Conservation (phyloP, 2,329 filamentous ascomycete species). For the Periconia digitata region DNA sequence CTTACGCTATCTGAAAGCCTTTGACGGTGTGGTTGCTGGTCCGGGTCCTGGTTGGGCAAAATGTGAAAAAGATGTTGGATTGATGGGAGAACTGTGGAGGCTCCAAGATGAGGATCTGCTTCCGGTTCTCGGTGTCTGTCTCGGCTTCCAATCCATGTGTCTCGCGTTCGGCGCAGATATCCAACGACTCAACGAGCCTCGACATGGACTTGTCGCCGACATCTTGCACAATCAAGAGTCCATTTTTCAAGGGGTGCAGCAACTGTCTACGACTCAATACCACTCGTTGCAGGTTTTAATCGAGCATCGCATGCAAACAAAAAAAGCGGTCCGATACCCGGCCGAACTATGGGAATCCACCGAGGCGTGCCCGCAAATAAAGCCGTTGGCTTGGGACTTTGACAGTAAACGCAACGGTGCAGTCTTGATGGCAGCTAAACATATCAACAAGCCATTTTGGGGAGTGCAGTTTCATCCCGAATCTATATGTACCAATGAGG, state of each 20-base stretch:
- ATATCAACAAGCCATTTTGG: conserved; percentile 73
- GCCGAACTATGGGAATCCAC: conserved; percentile 44
- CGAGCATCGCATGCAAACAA: conserved; percentile 30
- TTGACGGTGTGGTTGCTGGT: conserved; percentile 85
- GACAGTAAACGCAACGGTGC: conserved; percentile 51
- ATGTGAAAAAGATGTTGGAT: conserved; percentile 73
- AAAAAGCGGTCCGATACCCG: conserved; percentile 39
- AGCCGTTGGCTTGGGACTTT: conserved; percentile 54
- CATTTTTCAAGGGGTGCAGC: conserved; percentile 65
- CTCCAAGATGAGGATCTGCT: conserved; percentile 61
- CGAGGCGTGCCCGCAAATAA: conserved; percentile 37
- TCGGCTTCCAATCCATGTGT: conserved; percentile 84
- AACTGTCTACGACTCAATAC: conserved; percentile 74
- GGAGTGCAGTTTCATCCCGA: conserved; percentile 91
- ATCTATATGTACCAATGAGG: conserved; percentile 76
- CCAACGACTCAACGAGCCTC: conserved; percentile 66
- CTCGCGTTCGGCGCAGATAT: conserved; percentile 68
- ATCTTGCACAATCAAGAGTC: conserved; percentile 63
- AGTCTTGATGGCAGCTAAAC: conserved; percentile 78
- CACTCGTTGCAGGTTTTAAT: conserved; percentile 62
- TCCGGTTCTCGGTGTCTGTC: conserved; percentile 84
- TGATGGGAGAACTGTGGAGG: conserved; percentile 76
- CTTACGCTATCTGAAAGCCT: conserved; percentile 55
- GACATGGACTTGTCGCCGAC: conserved; percentile 78
- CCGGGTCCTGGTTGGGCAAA: conserved; percentile 85